Conservation (phyloP, 1,284 basidiomycete genomes). For the Pyrrhoderma noxium region DNA sequence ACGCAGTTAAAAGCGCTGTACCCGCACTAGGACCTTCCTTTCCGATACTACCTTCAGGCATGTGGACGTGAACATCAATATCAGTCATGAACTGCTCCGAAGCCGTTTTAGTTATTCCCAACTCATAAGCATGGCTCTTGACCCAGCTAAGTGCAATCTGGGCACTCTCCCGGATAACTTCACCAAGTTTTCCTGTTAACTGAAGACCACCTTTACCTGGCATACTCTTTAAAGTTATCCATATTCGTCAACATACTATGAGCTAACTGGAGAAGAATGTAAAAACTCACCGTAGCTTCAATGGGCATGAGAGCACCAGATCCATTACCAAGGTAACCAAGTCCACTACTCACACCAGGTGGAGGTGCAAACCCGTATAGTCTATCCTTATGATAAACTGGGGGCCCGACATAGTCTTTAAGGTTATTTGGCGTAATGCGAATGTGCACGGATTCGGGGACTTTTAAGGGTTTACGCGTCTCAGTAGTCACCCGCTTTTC, state of each 20-base stretch:
- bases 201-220: constrained; percentile 87
- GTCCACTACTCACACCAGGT: constrained; percentile 87
- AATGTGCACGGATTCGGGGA: constrained; percentile 78
- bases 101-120: constrained; percentile 74
- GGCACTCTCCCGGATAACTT: constrained; percentile 94
- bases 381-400: constrained; percentile 92
- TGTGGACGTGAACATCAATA: constrained; percentile 86
- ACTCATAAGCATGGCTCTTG: constrained; percentile 81
- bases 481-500: constrained; percentile 64
- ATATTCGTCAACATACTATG: constrained; percentile 1
- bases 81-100: constrained; percentile 78
- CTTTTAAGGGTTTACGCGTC: constrained; percentile 71
- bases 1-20: constrained; percentile 86
- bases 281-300: constrained; percentile 72
- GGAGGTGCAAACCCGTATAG: constrained; percentile 82
- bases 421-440: constrained; percentile 81
- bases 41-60: constrained; percentile 95
- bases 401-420: constrained; percentile 95
- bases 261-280: background rate
- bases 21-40: constrained; percentile 98
- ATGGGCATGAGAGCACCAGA: constrained; percentile 96
- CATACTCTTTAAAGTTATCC: constrained; percentile 56
- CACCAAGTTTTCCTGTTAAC: constrained; percentile 94
- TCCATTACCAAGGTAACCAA: constrained; percentile 95
- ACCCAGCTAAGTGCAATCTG: constrained; percentile 94